Conservation (phyloP, 177 flowering plant species). For the Tripterygium wilfordii region DNA sequence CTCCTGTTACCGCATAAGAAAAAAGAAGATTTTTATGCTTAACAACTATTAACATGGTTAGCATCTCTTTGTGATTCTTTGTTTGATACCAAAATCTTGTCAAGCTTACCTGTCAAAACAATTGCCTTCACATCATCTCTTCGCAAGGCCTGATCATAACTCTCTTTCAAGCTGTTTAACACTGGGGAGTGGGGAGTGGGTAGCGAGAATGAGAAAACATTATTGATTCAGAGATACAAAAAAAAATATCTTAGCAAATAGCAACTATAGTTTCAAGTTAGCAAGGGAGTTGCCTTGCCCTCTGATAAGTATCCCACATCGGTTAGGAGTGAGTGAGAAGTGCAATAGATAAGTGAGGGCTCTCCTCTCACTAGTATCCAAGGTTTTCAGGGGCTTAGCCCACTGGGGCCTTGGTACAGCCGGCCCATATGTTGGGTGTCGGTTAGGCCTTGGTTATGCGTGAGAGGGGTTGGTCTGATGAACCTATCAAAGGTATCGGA, state of each 20-base stretch:
- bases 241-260: neutral
- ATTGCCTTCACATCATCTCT: slow-evolving; percentile 92
- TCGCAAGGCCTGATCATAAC: slow-evolving; percentile 55
- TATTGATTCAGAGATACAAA: neutral
- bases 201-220: neutral
- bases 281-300: no score
- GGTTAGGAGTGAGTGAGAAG: no score
- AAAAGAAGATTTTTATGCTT: slow-evolving; percentile 1
- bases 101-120: slow-evolving; percentile 72
- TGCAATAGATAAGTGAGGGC: no score
- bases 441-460: no score
- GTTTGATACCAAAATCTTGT: no score
- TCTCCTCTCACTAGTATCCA: no score
- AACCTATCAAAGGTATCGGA: no score
- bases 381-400: no score
- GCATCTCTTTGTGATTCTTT: neutral
- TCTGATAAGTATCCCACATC: no score
- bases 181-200: slow-evolving; percentile 28
- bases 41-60: neutral
- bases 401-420: no score
- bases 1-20: slow-evolving; percentile 51
- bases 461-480: no score
- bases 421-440: no score
- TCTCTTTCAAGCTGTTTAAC: slow-evolving; percentile 57
- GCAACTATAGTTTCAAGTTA: neutral